Percentiles rank a stretch among this genome's conserved stretches.
Evolutionary conservation across 352 stramenopile genomes (phyloP).

Genomic region (Globisporangium alternatum): DNA sequence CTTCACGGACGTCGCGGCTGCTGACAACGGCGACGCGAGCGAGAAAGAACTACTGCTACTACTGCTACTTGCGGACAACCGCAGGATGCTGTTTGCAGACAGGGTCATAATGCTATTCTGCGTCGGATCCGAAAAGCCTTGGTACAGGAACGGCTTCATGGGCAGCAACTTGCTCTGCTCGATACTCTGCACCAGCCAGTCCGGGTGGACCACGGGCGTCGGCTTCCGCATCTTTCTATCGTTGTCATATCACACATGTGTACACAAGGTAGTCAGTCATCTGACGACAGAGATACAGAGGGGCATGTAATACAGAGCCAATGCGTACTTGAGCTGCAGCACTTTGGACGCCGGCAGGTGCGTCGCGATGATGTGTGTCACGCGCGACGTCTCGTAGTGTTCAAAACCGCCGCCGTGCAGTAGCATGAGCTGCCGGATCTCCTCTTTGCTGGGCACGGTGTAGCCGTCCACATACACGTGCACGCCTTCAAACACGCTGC

Average conservation of each 20-base stretch:
- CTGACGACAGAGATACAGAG: too few species aligned
- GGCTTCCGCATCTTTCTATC: conserved; percentile 53
- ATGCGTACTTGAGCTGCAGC: conserved; percentile 70
- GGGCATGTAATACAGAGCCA: background rate
- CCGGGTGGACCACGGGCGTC: conserved; percentile 79
- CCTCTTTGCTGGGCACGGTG: conserved; percentile 79
- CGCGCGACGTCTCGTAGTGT: conserved; percentile 80
- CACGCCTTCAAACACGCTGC: conserved; percentile 66
- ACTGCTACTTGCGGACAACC: background rate
- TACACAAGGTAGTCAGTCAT: background rate
- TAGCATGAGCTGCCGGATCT: conserved; percentile 78
- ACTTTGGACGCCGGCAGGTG: conserved; percentile 84
- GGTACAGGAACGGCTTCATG: conserved; percentile 80
- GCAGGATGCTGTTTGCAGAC: conserved; percentile 13
- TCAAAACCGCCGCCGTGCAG: conserved; percentile 83
- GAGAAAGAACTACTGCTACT: background rate
- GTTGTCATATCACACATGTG: background rate
- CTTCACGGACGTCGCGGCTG: background rate
- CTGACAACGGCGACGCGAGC: conserved; percentile 1
- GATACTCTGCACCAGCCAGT: conserved; percentile 93
- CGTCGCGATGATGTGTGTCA: conserved; percentile 89
- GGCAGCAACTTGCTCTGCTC: conserved; percentile 64
- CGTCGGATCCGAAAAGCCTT: conserved; percentile 74
- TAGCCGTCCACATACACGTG: conserved; percentile 89
- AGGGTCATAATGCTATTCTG: conserved; percentile 40